These are phyloP conservation scores for Boletus rubroflammeus DNA, from an alignment of 768 basidiomycete species.

Conservation along the genomic window DNA sequence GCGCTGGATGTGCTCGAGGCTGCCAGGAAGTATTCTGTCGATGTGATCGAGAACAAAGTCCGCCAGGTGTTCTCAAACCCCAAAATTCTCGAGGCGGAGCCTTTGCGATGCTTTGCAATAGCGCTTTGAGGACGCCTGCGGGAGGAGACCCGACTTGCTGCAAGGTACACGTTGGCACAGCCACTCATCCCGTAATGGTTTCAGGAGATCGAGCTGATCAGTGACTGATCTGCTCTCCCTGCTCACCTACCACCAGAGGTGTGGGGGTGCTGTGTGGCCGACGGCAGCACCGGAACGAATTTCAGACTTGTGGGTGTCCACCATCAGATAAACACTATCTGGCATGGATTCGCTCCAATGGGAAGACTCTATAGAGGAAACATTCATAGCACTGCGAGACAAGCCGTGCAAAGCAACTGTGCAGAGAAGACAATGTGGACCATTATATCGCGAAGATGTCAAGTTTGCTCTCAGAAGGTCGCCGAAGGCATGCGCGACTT, in stretches of 20 bases:
- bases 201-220: constrained; percentile 26
- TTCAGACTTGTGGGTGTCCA: neutral
- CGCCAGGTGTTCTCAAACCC: neutral
- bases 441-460: neutral
- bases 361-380: constrained; percentile 17
- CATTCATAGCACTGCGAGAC: constrained; percentile 11
- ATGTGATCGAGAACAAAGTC: neutral
- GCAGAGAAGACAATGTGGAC: neutral
- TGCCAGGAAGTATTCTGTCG: neutral
- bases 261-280: constrained; percentile 8
- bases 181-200: constrained; percentile 22
- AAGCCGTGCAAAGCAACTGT: constrained; percentile 16
- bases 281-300: too few species aligned
- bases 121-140: neutral
- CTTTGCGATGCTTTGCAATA: neutral
- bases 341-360: neutral
- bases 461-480: neutral
- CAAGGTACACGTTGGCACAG: constrained; percentile 18
- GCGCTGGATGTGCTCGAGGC: neutral
- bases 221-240: constrained; percentile 23
- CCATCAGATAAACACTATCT: neutral
- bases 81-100: neutral
- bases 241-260: constrained; percentile 18
- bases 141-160: neutral
- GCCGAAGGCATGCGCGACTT: constrained; percentile 14